Base-by-base conservation (phyloP, 257 asterid species). In the Apocynum venetum region DNA sequence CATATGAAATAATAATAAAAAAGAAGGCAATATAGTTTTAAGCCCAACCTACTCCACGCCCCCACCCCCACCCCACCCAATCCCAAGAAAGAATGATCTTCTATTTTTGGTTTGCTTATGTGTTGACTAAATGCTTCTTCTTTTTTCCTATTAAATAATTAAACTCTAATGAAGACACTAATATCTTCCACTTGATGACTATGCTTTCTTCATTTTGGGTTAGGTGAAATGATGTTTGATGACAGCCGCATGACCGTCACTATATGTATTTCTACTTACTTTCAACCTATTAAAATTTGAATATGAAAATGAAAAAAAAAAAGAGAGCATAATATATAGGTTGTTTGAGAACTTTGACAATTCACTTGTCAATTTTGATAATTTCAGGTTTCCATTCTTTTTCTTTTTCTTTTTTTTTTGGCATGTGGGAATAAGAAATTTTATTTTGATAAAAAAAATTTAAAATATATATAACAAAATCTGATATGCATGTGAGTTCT, bases 161-260 rank as follows among this genome's bases (percentile, higher is more conserved):
- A 17, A 66, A 66, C 49, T 3, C 20, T 66, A 66, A 66, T 40
- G n/a, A 66, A 14, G 25, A 66, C 3, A 66, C 6, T 49, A 66
- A 66, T 11, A 66, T 66, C 71, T 38, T 66, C 49, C 11, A 66
- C 4, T 66, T 40, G 49, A 40, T 66, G 71, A 66, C 40, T 40
- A 15, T 66, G 71, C 71, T 66, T 66, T 40, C 49, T 1, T 40
- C 31, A 25, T 66, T 66, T 40, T 66, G 49, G 71, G n/a, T 49
- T 66, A 38, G 71, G 71, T 66, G 71, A 66, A 66, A 66, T 66
- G 71, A 66, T 40, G 71, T 12, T 66, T 66, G 49, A 66, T 66
- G 71, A 66, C 71, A 25, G 49, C n/a, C 71, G 19, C 13, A 38
- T 38, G 49, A 31, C 31, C 71, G 31, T 66, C 71, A 66, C 40